Evolutionary conservation across 2,329 filamentous ascomycete genomes (phyloP).

Genomic region (Dactylellina sp.): DNA sequence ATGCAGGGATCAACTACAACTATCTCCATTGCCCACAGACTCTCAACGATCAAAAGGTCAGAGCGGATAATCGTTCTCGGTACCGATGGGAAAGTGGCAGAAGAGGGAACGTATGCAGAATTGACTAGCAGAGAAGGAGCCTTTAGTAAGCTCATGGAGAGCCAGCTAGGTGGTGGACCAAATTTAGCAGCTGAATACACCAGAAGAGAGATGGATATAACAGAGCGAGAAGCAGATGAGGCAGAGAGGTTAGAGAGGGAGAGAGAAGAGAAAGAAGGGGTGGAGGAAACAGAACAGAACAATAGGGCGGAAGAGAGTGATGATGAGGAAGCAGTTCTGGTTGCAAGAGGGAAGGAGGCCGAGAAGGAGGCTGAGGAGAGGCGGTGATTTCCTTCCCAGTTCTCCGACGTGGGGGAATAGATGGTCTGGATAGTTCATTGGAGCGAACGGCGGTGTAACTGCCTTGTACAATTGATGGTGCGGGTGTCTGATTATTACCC

Average conservation of each 20-base stretch:
- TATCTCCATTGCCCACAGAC: constrained; percentile 94
- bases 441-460: neutral
- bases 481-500: constrained; percentile 12
- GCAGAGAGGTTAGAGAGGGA: constrained; percentile 55
- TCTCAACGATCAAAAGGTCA: constrained; percentile 95
- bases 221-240: constrained; percentile 52
- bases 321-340: constrained; percentile 31
- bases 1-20: constrained; percentile 91
- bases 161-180: constrained; percentile 93
- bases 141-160: constrained; percentile 97
- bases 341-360: constrained; percentile 27
- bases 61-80: constrained; percentile 94
- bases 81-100: constrained; percentile 86
- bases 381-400: neutral
- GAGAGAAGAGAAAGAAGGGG: constrained; percentile 55
- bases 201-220: constrained; percentile 51
- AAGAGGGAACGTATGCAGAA: constrained; percentile 84
- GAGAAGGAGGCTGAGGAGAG: constrained; percentile 40
- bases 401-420: no score
- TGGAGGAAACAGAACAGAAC: constrained; percentile 38
- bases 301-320: constrained; percentile 37
- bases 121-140: constrained; percentile 81
- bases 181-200: constrained; percentile 70
- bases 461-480: constrained; percentile 8
- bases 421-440: neutral